Conservation (phyloP, 495 filamentous ascomycete species). For the Hypoxylon cercidicola region DNA sequence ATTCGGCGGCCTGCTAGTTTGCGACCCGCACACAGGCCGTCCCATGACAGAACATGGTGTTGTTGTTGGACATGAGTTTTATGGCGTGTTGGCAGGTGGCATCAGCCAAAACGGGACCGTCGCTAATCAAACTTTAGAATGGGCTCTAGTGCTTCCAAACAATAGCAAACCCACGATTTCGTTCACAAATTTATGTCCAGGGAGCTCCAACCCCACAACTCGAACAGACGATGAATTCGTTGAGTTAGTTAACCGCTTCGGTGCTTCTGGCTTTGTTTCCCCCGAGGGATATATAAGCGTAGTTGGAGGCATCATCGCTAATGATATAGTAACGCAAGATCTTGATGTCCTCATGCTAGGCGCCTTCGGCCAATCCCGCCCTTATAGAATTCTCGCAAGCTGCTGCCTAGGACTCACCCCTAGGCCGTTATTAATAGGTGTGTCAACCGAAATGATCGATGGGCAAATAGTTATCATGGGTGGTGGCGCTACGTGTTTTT, state of each 20-base stretch:
- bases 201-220: background rate
- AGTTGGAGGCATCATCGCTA: conserved; percentile 61
- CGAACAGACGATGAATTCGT: conserved; percentile 17
- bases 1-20: conserved; percentile 67
- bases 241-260: conserved; percentile 46
- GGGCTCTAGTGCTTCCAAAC: conserved; percentile 55
- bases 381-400: conserved; percentile 25
- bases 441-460: conserved; percentile 54
- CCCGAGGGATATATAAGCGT: conserved; percentile 44
- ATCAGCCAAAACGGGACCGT: conserved; percentile 69
- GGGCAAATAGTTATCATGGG: conserved; percentile 70
- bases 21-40: conserved; percentile 16
- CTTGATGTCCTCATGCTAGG: conserved; percentile 43
- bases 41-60: background rate
- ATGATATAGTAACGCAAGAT: conserved; percentile 49
- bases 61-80: conserved; percentile 26
- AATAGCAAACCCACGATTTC: conserved; percentile 40
- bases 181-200: conserved; percentile 26
- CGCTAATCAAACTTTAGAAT: conserved; percentile 61
- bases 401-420: conserved; percentile 22
- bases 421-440: conserved; percentile 74
- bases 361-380: conserved; percentile 10
- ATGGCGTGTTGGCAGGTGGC: conserved; percentile 75
- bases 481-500: conserved; percentile 90
- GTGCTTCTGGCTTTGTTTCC: conserved; percentile 46